Evolutionary conservation across 768 basidiomycete genomes (phyloP), one percentile per base, ranked within the genome.

Genomic region (Coprinopsis sp.): DNA sequence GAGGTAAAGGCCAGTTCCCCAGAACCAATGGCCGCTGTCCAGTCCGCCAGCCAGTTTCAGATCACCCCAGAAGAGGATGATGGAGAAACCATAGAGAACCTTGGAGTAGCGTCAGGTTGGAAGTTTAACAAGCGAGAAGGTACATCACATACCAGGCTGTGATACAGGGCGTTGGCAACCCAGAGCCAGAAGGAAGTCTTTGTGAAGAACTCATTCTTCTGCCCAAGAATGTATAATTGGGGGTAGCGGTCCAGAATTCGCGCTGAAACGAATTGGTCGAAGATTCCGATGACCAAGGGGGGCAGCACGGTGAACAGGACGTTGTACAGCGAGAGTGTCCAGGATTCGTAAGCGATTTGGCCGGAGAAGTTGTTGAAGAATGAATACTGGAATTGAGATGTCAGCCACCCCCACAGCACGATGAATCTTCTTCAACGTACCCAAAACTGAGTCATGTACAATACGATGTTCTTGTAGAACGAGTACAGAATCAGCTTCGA

Each of bases 291-390:
- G 44, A 99, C 96, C 41, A 99, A 77, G 0, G 96, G 96, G 0
- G 96, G 95, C 1, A 99, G 76, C 28, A 99, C 79, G 31, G 95
- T 95, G 72, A 98, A 98, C 39, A 96, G 64, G 56, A 98, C 91
- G 61, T 96, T 96, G 73, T 96, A 98, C 58, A 94, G 76, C 0
- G 96, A 93, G 58, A 98, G 78, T 6, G 96, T 95, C 96, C 96
- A 99, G 18, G 94, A 96, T 68, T 99, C 96, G 62, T 93, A 94
- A 41, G 92, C 89, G 51, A 98, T 94, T 64, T 98, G 96, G 16
- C 96, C 96, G 1, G 96, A 99, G 71, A 96, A 98, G 58, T 95
- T 96, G 75, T 98, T 99, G 79, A 94, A 91, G 74, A 97, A 95
- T 8, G 96, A 96, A 66, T 82, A 99, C 95, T 97, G 40, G n/a